A percentile compares a stretch with the other conserved stretches of the same genome.
These are phyloP conservation scores for Saturnispora quitensis DNA, from an alignment of 805 yeast species.

Conservation along the genomic window DNA sequence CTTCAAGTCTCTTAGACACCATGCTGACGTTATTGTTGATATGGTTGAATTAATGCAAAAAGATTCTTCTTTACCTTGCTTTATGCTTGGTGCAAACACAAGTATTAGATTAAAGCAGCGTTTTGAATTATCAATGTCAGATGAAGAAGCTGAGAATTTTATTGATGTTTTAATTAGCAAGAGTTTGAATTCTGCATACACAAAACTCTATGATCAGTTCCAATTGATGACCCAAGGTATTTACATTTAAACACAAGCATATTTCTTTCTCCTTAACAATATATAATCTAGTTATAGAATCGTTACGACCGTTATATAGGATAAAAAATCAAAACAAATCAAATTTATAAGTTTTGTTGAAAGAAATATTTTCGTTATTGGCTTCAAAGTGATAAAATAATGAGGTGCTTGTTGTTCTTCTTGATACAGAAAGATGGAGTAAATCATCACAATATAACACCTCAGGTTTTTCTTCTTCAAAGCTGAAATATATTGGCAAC, in stretches of 20 bases:
- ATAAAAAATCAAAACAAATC: conserved; percentile 22
- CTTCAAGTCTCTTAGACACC: conserved; percentile 62
- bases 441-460: background rate
- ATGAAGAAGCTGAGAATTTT: conserved; percentile 61
- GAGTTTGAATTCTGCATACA: conserved; percentile 80
- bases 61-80: conserved; percentile 86
- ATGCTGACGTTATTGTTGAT: conserved; percentile 64
- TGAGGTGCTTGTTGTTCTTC: conserved; percentile 6
- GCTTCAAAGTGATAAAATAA: conserved; percentile 16
- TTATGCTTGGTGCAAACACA: conserved; percentile 79
- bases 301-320: background rate
- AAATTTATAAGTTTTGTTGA: conserved; percentile 16
- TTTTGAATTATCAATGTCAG: conserved; percentile 67
- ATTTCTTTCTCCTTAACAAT: background rate
- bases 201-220: conserved; percentile 89
- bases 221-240: conserved; percentile 94
- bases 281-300: background rate
- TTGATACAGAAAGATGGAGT: background rate
- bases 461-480: background rate
- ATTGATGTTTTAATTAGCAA: conserved; percentile 76
- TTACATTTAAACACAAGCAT: conserved; percentile 39
- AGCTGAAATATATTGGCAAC: conserved; percentile 51
- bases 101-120: conserved; percentile 72
- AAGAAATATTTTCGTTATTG: background rate
- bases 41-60: conserved; percentile 92